Conservation (phyloP, 352 stramenopile species). For the Phytophthora boehmeriae region DNA sequence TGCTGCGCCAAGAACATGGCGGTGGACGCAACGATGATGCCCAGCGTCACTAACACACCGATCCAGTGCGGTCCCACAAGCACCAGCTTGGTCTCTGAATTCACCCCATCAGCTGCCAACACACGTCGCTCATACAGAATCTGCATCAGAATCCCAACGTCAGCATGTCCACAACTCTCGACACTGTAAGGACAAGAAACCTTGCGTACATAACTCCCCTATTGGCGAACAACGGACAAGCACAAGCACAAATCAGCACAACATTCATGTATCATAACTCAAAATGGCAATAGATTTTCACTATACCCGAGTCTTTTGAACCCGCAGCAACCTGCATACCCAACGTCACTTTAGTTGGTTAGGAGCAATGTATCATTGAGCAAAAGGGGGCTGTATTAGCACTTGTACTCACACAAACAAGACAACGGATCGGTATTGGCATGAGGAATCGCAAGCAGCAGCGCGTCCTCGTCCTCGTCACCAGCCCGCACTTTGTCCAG, state of each 20-base stretch:
- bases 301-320: conserved; percentile 55
- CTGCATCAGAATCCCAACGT: conserved; percentile 24
- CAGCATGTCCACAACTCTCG: conserved; percentile 1
- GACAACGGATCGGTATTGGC: conserved; percentile 55
- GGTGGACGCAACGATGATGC: conserved; percentile 65
- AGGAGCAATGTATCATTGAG: too few relatives aligned
- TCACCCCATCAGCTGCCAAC: conserved; percentile 27
- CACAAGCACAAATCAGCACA: not conserved
- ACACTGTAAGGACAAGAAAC: not conserved
- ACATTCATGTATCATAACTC: too few relatives aligned
- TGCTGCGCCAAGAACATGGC: conserved; percentile 71
- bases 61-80: conserved; percentile 85
- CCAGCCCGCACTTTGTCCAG: conserved; percentile 23
- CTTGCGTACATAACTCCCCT: conserved; percentile 32
- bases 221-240: not conserved
- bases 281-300: not conserved
- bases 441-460: conserved; percentile 25
- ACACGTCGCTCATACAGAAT: conserved; percentile 54
- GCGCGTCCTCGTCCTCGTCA: conserved; percentile 32
- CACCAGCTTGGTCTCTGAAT: conserved; percentile 38
- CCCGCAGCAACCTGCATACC: conserved; percentile 45
- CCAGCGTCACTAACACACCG: conserved; percentile 69
- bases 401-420: conserved; percentile 46
- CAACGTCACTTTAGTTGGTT: not conserved
- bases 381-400: not conserved